Base-by-base conservation (phyloP, 768 basidiomycete genomes). In the Leccinum subgranulosum region DNA sequence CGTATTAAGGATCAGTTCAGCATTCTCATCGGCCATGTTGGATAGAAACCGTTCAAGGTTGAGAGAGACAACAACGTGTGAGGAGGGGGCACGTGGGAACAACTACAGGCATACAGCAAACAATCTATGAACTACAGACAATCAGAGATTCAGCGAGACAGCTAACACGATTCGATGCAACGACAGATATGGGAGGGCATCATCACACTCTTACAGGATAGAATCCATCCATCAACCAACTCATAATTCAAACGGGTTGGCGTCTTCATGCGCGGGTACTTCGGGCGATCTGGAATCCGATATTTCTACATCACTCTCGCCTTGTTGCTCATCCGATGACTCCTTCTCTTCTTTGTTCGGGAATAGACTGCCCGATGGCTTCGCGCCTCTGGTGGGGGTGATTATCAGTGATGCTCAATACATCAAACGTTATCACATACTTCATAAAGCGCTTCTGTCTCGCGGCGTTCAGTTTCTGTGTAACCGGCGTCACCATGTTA, bases 381-480 rank as follows among this genome's bases (percentile, higher is more conserved):
- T 87, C 9, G 79, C 72, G 12, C 81, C 82, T 70, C 87, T 89
- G 65, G 29, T 45, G 31, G 11, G 9, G 19, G 8, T 41, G 49
- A 3, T 29, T 15, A 47, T 63, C 41, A 64, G 47, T 5, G 27
- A 53, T 36, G 45, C 34, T 53, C 55, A 19, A 59, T 54, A n/a
- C 51, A 50, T 51, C 25, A 21, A 55, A 14, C 25, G 34, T 54
- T 3, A 39, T 46, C 31, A 77, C 87, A 36, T 62, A 96, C 96
- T 93, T 97, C 57, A 73, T 77, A 70, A 97, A 98, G 67, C 92
- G 93, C 74, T 93, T 92, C 81, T 96, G 94, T 81, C 85, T 95
- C 3, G 89, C 88, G 17, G 90, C 90, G 51, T 80, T 88, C 53
- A 98, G 81, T 74, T 98, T 98, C 75, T 94, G 89, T 6, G 94